Conservation (phyloP, 2,329 filamentous ascomycete species). For the Ceratocystis lukuohia region DNA sequence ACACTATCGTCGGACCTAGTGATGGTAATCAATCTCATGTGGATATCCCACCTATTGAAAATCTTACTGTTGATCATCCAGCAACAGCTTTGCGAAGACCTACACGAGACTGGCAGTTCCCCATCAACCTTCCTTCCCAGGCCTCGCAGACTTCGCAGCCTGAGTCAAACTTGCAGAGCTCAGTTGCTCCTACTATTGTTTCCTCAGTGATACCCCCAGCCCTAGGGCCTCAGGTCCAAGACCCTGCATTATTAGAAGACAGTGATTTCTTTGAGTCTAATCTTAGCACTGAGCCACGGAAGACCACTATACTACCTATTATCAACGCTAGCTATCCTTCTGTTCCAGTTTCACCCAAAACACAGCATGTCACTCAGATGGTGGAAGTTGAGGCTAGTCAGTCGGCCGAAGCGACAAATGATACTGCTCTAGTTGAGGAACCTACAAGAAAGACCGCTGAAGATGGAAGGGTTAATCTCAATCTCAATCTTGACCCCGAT, state of each 20-base stretch:
- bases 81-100: background rate
- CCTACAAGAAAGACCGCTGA: background rate
- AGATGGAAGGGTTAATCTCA: background rate
- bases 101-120: conserved; percentile 6
- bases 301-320: background rate
- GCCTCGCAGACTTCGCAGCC: background rate
- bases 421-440: background rate
- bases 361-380: background rate
- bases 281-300: background rate
- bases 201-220: background rate
- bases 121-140: background rate
- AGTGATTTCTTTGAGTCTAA: background rate
- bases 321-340: background rate
- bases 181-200: background rate
- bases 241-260: background rate
- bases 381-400: background rate
- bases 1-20: background rate
- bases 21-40: background rate
- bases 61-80: background rate
- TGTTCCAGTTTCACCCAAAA: conserved; percentile 3
- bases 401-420: background rate
- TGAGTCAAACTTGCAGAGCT: background rate
- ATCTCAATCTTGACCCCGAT: conserved; percentile 1
- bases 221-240: background rate
- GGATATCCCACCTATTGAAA: background rate